Conservation (phyloP, 257 asterid species). For the Primulina tabacum region DNA sequence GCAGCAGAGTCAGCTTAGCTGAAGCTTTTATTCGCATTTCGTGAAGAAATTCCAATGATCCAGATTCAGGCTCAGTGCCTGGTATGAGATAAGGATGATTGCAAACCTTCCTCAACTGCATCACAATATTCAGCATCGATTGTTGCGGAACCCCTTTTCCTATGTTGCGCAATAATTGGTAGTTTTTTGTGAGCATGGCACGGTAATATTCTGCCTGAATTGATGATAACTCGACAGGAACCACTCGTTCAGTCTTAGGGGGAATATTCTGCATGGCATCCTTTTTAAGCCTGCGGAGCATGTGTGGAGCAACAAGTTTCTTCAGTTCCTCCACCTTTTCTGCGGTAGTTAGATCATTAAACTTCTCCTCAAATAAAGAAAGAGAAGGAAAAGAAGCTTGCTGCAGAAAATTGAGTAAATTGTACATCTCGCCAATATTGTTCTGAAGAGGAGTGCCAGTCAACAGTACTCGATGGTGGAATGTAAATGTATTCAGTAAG, state of each 20-base stretch:
- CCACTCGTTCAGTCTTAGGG: conserved; percentile 95
- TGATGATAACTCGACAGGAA: conserved; percentile 93
- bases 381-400: conserved; percentile 90
- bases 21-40: conserved; percentile 99
- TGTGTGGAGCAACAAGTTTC: conserved; percentile 97
- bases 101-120: conserved; percentile 97
- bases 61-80: conserved; percentile 96
- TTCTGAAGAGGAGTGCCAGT: conserved; percentile 99
- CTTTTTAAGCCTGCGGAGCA: conserved; percentile 93
- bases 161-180: conserved; percentile 86
- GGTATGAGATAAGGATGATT: conserved; percentile 98
- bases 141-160: conserved; percentile 93
- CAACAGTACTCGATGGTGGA: conserved; percentile 88
- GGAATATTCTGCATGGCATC: conserved; percentile 99
- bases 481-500: conserved; percentile 77
- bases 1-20: conserved; percentile 86
- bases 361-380: conserved; percentile 82
- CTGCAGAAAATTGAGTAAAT: conserved; percentile 86
- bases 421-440: conserved; percentile 98
- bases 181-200: conserved; percentile 97
- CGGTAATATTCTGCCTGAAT: conserved; percentile 99
- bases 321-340: conserved; percentile 96
- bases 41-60: conserved; percentile 81
- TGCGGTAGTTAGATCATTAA: conserved; percentile 84
- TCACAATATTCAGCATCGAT: conserved; percentile 94